phyloP scores from a whole-genome alignment of 176 grass and related monocot species.

The Hyparrhenia diplandra region DNA sequence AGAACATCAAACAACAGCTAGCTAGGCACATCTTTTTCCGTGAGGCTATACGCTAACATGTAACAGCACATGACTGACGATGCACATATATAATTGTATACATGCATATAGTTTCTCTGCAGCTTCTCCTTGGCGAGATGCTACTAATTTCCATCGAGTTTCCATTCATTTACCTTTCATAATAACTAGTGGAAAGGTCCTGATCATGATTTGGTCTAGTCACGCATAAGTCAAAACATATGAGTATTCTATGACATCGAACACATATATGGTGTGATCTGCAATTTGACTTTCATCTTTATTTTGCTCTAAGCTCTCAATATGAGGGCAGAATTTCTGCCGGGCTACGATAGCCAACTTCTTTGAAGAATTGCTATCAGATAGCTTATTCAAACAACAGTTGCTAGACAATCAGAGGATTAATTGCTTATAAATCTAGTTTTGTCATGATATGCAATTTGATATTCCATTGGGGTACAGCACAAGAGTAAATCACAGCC shows the following conservation, averaged over 20 bases:
- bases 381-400: neutral
- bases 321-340: neutral
- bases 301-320: neutral
- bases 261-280: neutral
- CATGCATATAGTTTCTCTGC: slow-evolving; percentile 12
- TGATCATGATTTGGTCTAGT: neutral
- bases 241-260: neutral
- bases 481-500: neutral
- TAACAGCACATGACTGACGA: neutral
- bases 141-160: slow-evolving; percentile 16
- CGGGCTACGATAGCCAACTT: neutral
- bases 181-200: neutral
- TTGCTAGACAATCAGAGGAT: neutral
- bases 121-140: slow-evolving; percentile 4
- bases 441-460: neutral
- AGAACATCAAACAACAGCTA: neutral
- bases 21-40: neutral
- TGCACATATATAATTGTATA: neutral
- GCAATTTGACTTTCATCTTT: neutral
- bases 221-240: slow-evolving; percentile 6
- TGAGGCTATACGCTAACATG: neutral
- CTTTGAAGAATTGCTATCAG: neutral
- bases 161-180: slow-evolving; percentile 16
- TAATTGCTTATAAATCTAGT: neutral
- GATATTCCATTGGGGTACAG: neutral